Evolutionary conservation across 495 filamentous ascomycete species (phyloP).

Genomic region (Cryomyces antarcticus): DNA sequence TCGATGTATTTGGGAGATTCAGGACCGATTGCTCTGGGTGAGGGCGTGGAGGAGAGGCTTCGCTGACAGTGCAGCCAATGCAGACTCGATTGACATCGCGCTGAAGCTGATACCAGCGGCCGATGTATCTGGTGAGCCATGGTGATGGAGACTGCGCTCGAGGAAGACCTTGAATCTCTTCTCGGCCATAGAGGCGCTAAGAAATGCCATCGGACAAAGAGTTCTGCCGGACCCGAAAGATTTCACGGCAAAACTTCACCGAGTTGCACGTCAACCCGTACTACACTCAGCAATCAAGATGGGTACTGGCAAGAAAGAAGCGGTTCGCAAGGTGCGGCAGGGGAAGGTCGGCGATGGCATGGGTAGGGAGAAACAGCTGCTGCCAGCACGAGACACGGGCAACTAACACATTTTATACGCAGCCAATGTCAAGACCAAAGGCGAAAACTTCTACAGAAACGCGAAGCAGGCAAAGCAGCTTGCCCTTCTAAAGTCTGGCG

Average conservation of each 20-base stretch:
- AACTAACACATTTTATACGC: too few relatives aligned
- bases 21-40: conserved; percentile 25
- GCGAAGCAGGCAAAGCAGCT: conserved; percentile 75
- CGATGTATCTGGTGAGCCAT: too few relatives aligned
- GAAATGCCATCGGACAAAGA: too few relatives aligned
- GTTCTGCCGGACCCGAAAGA: too few relatives aligned
- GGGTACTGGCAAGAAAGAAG: conserved; percentile 94
- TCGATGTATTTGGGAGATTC: conserved; percentile 59
- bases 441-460: conserved; percentile 85
- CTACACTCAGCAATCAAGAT: conserved; percentile 26
- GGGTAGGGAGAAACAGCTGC: conserved; percentile 14
- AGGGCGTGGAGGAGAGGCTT: conserved; percentile 23
- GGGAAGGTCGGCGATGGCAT: conserved; percentile 69
- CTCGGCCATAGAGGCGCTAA: too few relatives aligned
- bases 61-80: conserved; percentile 8
- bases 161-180: too few relatives aligned
- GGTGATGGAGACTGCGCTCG: too few relatives aligned
- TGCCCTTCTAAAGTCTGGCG: conserved; percentile 75
- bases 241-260: too few relatives aligned
- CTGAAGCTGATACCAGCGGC: too few relatives aligned
- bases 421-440: conserved; percentile 69
- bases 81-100: too few relatives aligned
- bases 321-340: conserved; percentile 54
- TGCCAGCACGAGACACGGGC: too few relatives aligned
- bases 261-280: too few relatives aligned